Conservation (phyloP, 306 rosid genomes). For the Castanopsis chinensis region DNA sequence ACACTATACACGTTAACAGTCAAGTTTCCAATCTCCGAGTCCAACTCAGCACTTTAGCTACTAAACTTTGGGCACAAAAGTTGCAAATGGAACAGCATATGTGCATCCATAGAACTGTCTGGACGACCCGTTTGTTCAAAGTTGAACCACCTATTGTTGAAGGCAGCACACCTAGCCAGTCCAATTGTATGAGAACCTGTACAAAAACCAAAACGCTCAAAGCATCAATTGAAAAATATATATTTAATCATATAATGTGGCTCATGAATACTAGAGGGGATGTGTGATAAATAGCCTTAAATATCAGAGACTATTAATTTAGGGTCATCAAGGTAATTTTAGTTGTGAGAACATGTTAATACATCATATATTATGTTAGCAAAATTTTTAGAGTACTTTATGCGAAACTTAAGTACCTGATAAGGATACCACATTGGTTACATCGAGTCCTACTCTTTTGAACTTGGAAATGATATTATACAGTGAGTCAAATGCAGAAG, state of each 20-base stretch:
- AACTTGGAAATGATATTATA: slow-evolving; percentile 49
- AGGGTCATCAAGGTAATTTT: too few relatives aligned
- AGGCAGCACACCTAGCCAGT: slow-evolving; percentile 57
- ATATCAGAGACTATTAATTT: too few relatives aligned
- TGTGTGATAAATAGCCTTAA: too few relatives aligned
- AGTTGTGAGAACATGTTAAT: neutral
- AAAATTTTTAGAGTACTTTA: neutral
- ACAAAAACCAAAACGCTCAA: neutral
- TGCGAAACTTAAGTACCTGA: slow-evolving; percentile 43
- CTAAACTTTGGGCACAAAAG: slow-evolving; percentile 52
- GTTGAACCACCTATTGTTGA: slow-evolving; percentile 69
- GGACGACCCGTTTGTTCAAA: slow-evolving; percentile 60
- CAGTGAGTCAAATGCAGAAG: slow-evolving; percentile 58
- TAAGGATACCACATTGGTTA: slow-evolving; percentile 57
- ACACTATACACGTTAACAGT: neutral
- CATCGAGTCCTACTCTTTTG: slow-evolving; percentile 41
- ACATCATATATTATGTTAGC: neutral
- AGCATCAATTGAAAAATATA: neutral
- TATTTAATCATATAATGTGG: too few relatives aligned
- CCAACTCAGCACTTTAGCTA: slow-evolving; percentile 47
- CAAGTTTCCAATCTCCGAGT: slow-evolving; percentile 33
- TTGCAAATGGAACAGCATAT: slow-evolving; percentile 56
- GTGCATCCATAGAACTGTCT: slow-evolving; percentile 50
- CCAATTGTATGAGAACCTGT: slow-evolving; percentile 88
- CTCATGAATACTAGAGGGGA: too few relatives aligned